Conservation (phyloP, 352 stramenopile species). For the Pythium sukuiense region DNA sequence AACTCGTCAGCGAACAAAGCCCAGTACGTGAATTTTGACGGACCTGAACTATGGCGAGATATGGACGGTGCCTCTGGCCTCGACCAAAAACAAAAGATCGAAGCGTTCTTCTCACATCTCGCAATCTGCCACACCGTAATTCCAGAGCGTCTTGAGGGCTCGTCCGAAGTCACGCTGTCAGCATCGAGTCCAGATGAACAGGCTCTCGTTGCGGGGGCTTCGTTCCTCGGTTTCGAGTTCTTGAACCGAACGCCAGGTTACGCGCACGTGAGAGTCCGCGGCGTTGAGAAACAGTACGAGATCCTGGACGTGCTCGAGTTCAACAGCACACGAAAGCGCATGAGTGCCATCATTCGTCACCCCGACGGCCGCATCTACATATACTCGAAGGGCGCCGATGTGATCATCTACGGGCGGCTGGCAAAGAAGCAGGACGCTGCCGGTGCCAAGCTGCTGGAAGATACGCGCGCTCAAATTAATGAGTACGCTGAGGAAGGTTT, state of each 20-base stretch:
- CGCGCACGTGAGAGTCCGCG: slow-evolving; percentile 50
- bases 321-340: slow-evolving; percentile 92
- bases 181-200: slow-evolving; percentile 87
- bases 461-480: slow-evolving; percentile 63
- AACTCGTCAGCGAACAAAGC: slow-evolving; percentile 32
- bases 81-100: slow-evolving; percentile 51
- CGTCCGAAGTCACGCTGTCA: slow-evolving; percentile 57
- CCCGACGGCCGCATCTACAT: slow-evolving; percentile 59
- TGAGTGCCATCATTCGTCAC: slow-evolving; percentile 89
- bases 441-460: slow-evolving; percentile 13
- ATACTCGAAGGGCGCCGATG: slow-evolving; percentile 77
- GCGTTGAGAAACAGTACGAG: slow-evolving; percentile 48
- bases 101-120: slow-evolving; percentile 85
- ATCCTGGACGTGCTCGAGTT: slow-evolving; percentile 92
- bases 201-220: slow-evolving; percentile 76
- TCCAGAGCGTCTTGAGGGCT: slow-evolving; percentile 90
- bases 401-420: slow-evolving; percentile 61
- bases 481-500: slow-evolving; percentile 86
- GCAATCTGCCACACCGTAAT: slow-evolving; percentile 96
- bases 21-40: slow-evolving; percentile 81
- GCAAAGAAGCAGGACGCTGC: slow-evolving; percentile 29
- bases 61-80: slow-evolving; percentile 55
- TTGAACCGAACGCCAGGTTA: slow-evolving; percentile 60
- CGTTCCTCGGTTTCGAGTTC: slow-evolving; percentile 78
- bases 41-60: slow-evolving; percentile 60